These are phyloP conservation scores for Ceratocystis harringtonii DNA, from an alignment of 2,329 filamentous ascomycete genomes.

Conservation along the genomic window DNA sequence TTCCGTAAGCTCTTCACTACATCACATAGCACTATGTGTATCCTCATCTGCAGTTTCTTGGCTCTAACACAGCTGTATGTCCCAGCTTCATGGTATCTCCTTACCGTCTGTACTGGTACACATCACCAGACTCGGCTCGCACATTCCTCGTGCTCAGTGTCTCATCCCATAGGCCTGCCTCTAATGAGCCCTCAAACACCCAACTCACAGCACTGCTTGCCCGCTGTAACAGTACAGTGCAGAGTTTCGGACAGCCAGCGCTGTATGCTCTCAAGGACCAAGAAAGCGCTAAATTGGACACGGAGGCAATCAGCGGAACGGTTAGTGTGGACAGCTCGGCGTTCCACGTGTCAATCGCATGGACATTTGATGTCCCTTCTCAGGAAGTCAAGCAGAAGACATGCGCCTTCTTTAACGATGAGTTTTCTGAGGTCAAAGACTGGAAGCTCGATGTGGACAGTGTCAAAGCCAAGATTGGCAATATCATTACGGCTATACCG, in stretches of 20 bases:
- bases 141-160: constrained; percentile 74
- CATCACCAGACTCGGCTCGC: constrained; percentile 44
- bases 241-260: constrained; percentile 47
- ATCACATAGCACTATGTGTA: neutral
- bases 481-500: constrained; percentile 41
- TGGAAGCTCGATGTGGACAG: constrained; percentile 41
- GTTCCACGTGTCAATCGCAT: constrained; percentile 85
- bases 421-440: constrained; percentile 22
- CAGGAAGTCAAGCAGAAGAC: constrained; percentile 24
- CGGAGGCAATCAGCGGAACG: constrained; percentile 6
- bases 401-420: constrained; percentile 22
- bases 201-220: constrained; percentile 47
- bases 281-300: constrained; percentile 6
- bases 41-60: neutral
- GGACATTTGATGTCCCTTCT: constrained; percentile 46
- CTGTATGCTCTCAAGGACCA: constrained; percentile 42
- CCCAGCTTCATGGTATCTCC: constrained; percentile 29
- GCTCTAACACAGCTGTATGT: constrained; percentile 24
- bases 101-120: constrained; percentile 33
- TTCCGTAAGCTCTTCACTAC: neutral
- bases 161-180: constrained; percentile 17
- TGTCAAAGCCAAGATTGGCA: constrained; percentile 64
- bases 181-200: constrained; percentile 27
- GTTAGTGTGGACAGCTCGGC: constrained; percentile 27
- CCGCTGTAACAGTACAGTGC: constrained; percentile 49